These are phyloP conservation scores for Chionographis japonica DNA, from an alignment of 106 monocot genomes.

Conservation along the genomic window DNA sequence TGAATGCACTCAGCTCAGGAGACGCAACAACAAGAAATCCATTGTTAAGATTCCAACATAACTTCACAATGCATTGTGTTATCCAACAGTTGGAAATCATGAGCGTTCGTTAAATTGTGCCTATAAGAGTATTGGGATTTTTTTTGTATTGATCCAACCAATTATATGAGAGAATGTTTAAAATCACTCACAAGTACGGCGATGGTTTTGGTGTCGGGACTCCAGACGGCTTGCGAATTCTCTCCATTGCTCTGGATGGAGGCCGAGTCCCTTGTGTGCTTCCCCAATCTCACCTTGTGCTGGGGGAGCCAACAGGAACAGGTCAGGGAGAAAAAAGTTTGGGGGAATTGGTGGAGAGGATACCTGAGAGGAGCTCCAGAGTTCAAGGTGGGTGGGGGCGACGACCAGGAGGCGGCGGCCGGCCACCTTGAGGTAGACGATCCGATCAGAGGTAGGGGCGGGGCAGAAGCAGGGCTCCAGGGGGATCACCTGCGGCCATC, in stretches of 20 bases:
- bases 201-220: slow-evolving; percentile 73
- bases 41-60: too few species aligned
- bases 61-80: too few species aligned
- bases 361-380: slow-evolving; percentile 94
- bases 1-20: too few species aligned
- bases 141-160: too few species aligned
- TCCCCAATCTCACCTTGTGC: slow-evolving; percentile 88
- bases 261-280: slow-evolving; percentile 38
- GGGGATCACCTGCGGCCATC: slow-evolving; percentile 97
- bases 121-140: too few species aligned
- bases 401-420: slow-evolving; percentile 76
- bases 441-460: slow-evolving; percentile 33
- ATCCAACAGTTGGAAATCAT: too few species aligned
- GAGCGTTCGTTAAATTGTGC: too few species aligned
- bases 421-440: slow-evolving; percentile 59
- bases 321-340: not conserved
- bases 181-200: slow-evolving; percentile 54
- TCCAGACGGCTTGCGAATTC: slow-evolving; percentile 85
- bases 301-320: slow-evolving; percentile 13
- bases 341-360: too few species aligned
- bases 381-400: slow-evolving; percentile 63
- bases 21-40: too few species aligned
- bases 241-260: slow-evolving; percentile 64
- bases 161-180: too few species aligned
- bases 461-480: slow-evolving; percentile 34